Conservation (phyloP, 805 yeast species). For the Monosporozyma yasuniensis region DNA sequence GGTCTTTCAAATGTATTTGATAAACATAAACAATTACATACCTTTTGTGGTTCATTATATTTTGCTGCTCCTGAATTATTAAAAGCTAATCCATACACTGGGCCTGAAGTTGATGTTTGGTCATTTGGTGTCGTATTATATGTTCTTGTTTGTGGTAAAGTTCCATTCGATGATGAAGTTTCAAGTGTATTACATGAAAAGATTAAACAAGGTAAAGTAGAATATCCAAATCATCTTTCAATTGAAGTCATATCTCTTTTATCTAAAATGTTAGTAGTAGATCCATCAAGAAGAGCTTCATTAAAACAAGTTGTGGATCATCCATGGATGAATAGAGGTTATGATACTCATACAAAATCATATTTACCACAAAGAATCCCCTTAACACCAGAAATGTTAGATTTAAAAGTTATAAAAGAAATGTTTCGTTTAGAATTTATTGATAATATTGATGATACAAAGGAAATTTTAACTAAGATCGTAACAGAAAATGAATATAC, state of each 20-base stretch:
- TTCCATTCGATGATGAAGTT: slow-evolving; percentile 93
- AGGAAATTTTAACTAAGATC: slow-evolving; percentile 46
- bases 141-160: slow-evolving; percentile 94
- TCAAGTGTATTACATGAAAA: slow-evolving; percentile 88
- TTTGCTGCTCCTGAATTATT: slow-evolving; percentile 97
- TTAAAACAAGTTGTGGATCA: slow-evolving; percentile 73
- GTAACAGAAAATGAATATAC: slow-evolving; percentile 56
- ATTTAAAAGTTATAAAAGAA: slow-evolving; percentile 56
- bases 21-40: slow-evolving; percentile 61
- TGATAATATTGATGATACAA: slow-evolving; percentile 45
- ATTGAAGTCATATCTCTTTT: slow-evolving; percentile 72
- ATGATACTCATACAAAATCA: slow-evolving; percentile 55
- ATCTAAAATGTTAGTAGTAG: slow-evolving; percentile 85
- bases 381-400: slow-evolving; percentile 31
- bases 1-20: slow-evolving; percentile 87
- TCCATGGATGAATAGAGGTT: slow-evolving; percentile 93
- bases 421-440: slow-evolving; percentile 78
- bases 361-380: slow-evolving; percentile 77
- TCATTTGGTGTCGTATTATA: slow-evolving; percentile 94
- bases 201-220: slow-evolving; percentile 85
- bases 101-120: slow-evolving; percentile 98
- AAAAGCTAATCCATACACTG: slow-evolving; percentile 84
- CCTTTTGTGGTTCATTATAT: slow-evolving; percentile 94
- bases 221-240: slow-evolving; percentile 77
- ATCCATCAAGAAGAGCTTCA: slow-evolving; percentile 72